Base-by-base conservation (phyloP, 1,284 basidiomycete species). In the Ceratobasidium papillatum region DNA sequence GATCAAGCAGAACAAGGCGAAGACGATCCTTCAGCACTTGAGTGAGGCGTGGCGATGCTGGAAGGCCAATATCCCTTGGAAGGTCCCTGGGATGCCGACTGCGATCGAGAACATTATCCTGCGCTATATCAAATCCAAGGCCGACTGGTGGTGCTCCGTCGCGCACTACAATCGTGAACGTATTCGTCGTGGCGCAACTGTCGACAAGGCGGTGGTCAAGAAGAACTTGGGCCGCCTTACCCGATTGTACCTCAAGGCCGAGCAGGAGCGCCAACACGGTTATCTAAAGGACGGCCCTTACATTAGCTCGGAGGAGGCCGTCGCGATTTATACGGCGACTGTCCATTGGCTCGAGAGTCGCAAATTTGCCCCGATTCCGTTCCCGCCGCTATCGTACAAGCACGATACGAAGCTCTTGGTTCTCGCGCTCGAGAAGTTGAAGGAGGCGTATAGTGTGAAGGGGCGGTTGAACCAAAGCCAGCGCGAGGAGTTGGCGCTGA, bases 11-110 rank as follows among this genome's bases (percentile, higher is more conserved):
- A 99, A 98, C 86, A 99, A 99, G 87, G 91, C 95, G 58, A 99
- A 99, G 87, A 99, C 98, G 19, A 99, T 99, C 79, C 81, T 99
- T 80, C 96, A 98, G 82, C 98, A 99, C 82, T 84, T 99, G 77
- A 97, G 95, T 1, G 98, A 99, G 83, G 97, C 96, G 9, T 99
- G 97, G 96, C 89, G 96, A 79, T 96, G 95, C 83, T 99, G 96
- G 96, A 99, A 99, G 84, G 98, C 98, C 11, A 99, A 99, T 82
- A 98, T 96, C 79, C 96, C 95, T 27, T 97, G 96, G 95, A 96
- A 96, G 83, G 95, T 97, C 3, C 95, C 94, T 12, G 95, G 95
- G 68, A 97, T 98, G 94, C 95, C 98, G 0, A 97, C 96, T 0
- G 94, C 98, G 7, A 98, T 99, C 78, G 98, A 99, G 84, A 99